A percentile compares a stretch with the other conserved stretches of the same genome.
Evolutionary conservation across 1,284 basidiomycete species (phyloP).

Genomic region (Marasmius tenuissimus): DNA sequence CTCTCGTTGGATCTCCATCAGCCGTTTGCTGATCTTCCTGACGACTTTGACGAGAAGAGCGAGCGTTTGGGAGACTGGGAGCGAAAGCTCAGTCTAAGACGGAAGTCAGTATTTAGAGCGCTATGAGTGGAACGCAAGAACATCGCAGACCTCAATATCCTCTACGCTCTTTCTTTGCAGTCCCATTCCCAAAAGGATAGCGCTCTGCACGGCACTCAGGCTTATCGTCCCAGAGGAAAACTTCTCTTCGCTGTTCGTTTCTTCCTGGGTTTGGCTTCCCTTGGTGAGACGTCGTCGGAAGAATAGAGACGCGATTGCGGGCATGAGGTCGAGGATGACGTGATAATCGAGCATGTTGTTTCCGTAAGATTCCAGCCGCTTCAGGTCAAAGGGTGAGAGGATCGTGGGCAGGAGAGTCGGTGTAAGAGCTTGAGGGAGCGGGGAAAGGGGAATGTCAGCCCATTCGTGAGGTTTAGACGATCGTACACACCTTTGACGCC

Average conservation of each 20-base stretch:
- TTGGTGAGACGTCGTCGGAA: slow-evolving; percentile 71
- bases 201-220: slow-evolving; percentile 84
- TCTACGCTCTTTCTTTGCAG: slow-evolving; percentile 92
- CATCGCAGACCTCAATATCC: slow-evolving; percentile 71
- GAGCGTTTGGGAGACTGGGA: slow-evolving; percentile 86
- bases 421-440: slow-evolving; percentile 47
- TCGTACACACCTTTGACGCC: slow-evolving; percentile 40
- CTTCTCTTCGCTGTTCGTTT: slow-evolving; percentile 21
- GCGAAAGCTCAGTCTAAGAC: slow-evolving; percentile 68
- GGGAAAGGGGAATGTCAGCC: background rate
- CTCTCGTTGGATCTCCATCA: slow-evolving; percentile 82
- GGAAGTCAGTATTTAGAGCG: background rate
- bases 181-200: slow-evolving; percentile 87
- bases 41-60: slow-evolving; percentile 93
- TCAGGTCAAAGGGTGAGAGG: slow-evolving; percentile 92
- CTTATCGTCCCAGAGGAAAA: slow-evolving; percentile 43
- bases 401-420: slow-evolving; percentile 72
- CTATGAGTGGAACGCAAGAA: background rate
- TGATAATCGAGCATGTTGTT: slow-evolving; percentile 98
- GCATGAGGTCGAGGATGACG: slow-evolving; percentile 91
- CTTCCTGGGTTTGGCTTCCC: background rate
- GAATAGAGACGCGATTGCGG: slow-evolving; percentile 77
- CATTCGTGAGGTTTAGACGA: background rate
- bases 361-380: slow-evolving; percentile 93
- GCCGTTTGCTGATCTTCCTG: slow-evolving; percentile 78